Evolutionary conservation across 495 filamentous ascomycete genomes (phyloP), one percentile per base, ranked within the genome.

Genomic region (Massariosphaeria phaeospora): DNA sequence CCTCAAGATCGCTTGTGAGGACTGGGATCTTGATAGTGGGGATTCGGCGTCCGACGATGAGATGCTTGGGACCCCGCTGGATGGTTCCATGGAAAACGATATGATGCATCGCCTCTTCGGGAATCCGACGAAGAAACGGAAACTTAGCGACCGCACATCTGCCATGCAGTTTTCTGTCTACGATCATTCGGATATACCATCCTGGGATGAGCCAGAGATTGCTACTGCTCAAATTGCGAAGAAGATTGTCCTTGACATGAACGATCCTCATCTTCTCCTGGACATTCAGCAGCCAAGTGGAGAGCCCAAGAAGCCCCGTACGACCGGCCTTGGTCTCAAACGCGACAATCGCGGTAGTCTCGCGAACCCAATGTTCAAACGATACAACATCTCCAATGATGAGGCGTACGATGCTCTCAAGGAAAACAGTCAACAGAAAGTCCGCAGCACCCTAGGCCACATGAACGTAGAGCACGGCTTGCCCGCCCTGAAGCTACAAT

Each of bases 331-430:
- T 9, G 66, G 67, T 27, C 68, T 75, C 45, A 79, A 78, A 48
- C 75, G 81, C 20, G 72, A 80, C 68, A 75, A 73, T 9, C 78
- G 75, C 38, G 76, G 79, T 9, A 73, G 73, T 27, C 64, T 83
- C 13, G 75, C 76, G 18, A 79, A 77, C 24, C 75, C 81, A 42
- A 70, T 94, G n/a, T 80, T 76, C 23, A 78, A 83, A 56, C 79
- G 90, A 20, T 97, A 95, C 76, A 96, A 97, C 68, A 86, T 95
- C 43, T 95, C 91, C 24, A 96, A 95, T 53, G 93, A 99, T 63
- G 84, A 89, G 39, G 91, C 89, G 1, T 99, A 99, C 66, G 88
- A 96, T 61, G 82, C 86, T 46, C 78, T 99, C 36, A 97, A 99
- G 70, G 89, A 94, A 66, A 99, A 96, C 67, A 88, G 90, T 59